These are phyloP conservation scores for Komagataella populi DNA, from an alignment of 805 yeast species.

Conservation along the genomic window DNA sequence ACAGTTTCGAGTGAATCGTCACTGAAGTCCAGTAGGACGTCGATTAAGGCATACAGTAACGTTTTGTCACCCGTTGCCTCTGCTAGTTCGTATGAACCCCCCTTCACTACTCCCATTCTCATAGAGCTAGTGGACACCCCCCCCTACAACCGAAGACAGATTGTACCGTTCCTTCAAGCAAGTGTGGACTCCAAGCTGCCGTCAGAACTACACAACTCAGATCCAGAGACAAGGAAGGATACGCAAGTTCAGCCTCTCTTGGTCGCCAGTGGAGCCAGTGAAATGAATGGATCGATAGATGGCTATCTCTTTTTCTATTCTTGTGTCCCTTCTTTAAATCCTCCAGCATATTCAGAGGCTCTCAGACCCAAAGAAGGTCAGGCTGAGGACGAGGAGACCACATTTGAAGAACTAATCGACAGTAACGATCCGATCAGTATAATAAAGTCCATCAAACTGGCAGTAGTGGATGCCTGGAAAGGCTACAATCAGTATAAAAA, in stretches of 20 bases:
- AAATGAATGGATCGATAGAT: constrained; percentile 60
- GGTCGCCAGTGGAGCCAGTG: constrained; percentile 72
- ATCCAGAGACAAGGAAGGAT: constrained; percentile 46
- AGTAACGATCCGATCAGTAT: constrained; percentile 18
- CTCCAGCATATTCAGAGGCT: constrained; percentile 39
- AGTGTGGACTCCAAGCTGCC: constrained; percentile 52
- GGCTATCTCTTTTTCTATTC: constrained; percentile 62
- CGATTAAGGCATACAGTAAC: not conserved
- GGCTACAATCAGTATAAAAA: constrained; percentile 43
- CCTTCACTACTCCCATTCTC: constrained; percentile 42
- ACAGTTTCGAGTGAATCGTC: not conserved
- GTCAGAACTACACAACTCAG: constrained; percentile 44
- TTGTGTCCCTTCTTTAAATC: constrained; percentile 49
- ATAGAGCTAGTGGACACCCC: constrained; percentile 69
- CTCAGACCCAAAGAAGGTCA: not conserved
- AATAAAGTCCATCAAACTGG: constrained; percentile 33
- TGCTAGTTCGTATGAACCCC: constrained; percentile 23
- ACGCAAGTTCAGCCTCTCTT: constrained; percentile 54
- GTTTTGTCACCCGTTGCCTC: not conserved
- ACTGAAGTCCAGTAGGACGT: not conserved
- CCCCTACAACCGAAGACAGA: constrained; percentile 47
- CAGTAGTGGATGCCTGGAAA: constrained; percentile 62
- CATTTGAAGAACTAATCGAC: not conserved
- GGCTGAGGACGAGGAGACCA: not conserved
- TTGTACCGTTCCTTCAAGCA: constrained; percentile 67